Conservation (phyloP, 2,329 filamentous ascomycete genomes). For the Aspergillus costaricaensis region DNA sequence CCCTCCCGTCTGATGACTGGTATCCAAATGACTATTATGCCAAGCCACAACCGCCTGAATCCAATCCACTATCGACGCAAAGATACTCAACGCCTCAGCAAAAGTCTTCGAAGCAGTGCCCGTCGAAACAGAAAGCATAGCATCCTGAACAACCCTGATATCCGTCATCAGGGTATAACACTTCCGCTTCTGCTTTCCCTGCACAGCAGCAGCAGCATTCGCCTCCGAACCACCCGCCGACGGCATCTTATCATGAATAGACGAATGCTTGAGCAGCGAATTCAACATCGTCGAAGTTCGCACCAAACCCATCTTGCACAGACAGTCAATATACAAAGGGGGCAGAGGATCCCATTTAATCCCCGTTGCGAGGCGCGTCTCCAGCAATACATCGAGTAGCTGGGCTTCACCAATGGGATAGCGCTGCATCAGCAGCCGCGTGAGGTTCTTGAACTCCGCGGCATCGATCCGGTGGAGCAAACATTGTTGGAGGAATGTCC, state of each 20-base stretch:
- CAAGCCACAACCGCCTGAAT: slow-evolving; percentile 41
- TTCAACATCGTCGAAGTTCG: slow-evolving; percentile 38
- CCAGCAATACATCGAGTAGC: slow-evolving; percentile 39
- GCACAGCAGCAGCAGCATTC: neutral
- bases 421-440: slow-evolving; percentile 36
- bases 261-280: slow-evolving; percentile 39
- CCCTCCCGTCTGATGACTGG: slow-evolving; percentile 31
- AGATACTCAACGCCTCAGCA: slow-evolving; percentile 35
- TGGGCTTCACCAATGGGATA: slow-evolving; percentile 34
- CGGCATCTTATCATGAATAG: slow-evolving; percentile 28
- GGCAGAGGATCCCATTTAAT: slow-evolving; percentile 46
- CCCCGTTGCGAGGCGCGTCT: slow-evolving; percentile 34
- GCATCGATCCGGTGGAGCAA: slow-evolving; percentile 40
- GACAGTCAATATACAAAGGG: slow-evolving; percentile 43
- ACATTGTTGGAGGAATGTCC: slow-evolving; percentile 40
- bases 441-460: slow-evolving; percentile 41
- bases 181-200: slow-evolving; percentile 17
- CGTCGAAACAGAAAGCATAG: slow-evolving; percentile 42
- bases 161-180: slow-evolving; percentile 45
- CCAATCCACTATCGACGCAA: slow-evolving; percentile 40
- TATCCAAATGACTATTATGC: slow-evolving; percentile 32
- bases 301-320: slow-evolving; percentile 37
- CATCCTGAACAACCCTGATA: slow-evolving; percentile 45
- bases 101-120: slow-evolving; percentile 33
- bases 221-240: slow-evolving; percentile 7